These are phyloP conservation scores for Durotheca rogersii DNA, from an alignment of 495 filamentous ascomycete species.

Conservation along the genomic window DNA sequence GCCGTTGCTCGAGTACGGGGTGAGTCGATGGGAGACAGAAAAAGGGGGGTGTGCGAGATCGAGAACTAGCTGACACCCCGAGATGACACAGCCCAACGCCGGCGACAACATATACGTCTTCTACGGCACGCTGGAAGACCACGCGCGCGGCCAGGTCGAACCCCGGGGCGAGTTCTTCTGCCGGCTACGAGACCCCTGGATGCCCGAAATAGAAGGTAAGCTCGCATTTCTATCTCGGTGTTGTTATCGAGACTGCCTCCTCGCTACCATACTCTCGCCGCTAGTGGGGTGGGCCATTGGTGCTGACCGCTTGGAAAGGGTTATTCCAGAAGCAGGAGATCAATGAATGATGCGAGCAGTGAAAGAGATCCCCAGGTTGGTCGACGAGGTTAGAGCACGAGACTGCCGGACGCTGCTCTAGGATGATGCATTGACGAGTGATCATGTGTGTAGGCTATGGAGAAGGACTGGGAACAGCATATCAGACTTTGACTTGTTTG, in stretches of 20 bases:
- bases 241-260: no score
- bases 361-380: neutral
- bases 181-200: slow-evolving; percentile 57
- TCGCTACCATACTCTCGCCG: no score
- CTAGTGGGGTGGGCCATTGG: neutral
- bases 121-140: slow-evolving; percentile 64
- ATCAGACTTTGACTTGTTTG: no score
- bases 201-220: slow-evolving; percentile 62
- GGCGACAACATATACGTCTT: slow-evolving; percentile 63
- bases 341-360: slow-evolving; percentile 45
- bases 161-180: slow-evolving; percentile 74
- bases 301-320: slow-evolving; percentile 35
- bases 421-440: no score
- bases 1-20: slow-evolving; percentile 64
- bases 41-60: no score
- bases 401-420: no score
- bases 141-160: slow-evolving; percentile 49
- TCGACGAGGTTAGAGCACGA: no score
- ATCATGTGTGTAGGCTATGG: no score
- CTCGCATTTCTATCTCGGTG: slow-evolving; percentile 3
- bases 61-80: no score
- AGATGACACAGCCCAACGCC: slow-evolving; percentile 57
- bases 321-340: slow-evolving; percentile 63
- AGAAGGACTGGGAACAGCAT: no score
- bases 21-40: no score